Evolutionary conservation across 805 yeast species (phyloP), one percentile per base, ranked within the genome.

Genomic region (Metschnikowia picachoensis): DNA sequence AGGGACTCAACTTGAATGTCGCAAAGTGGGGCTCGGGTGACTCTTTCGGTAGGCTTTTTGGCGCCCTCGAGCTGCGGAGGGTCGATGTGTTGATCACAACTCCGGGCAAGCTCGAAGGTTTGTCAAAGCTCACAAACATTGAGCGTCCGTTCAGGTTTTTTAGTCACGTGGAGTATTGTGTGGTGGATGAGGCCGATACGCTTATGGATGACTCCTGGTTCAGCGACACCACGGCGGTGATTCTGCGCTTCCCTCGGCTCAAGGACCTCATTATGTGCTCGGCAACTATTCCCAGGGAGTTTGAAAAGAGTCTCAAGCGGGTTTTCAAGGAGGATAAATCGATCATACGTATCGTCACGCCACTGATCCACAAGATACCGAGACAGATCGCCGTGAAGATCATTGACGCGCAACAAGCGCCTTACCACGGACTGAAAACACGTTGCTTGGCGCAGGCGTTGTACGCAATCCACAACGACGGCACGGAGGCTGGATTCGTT

Each of bases 161-260:
- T 49, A 64, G 64, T 38, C 61, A 68, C 12, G 80, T 84, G 5
- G 72, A 74, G 27, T 84, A 76, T 58, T 72, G 85, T 37, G 92
- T 87, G 2, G 78, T 87, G 12, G 99, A 92, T 61, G 99, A 92
- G 64, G 98, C 99, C 0, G 99, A 92, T 65, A 86, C 96, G 0
- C 68, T 92, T 46, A 76, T 91, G 81, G 96, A 91, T 60, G 78
- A 80, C 43, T 83, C 94, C 0, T 91, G 90, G 76, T 64, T 82
- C 10, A 74, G 75, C 25, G 82, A 80, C 40, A 87, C 96, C 2
- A 75, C 79, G 50, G 63, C 70, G 2, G 77, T 79, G 1, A 66
- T 89, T 12, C 70, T 64, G 40, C 73, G 82, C 67, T 71, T 78
- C 15, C 57, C 66, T 4, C 76, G 78, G 48, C 66, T 85, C 35